Percentiles rank a stretch among this genome's conserved stretches.
Conservation (phyloP, 257 asterid species). For the Fraxinus anomala region DNA sequence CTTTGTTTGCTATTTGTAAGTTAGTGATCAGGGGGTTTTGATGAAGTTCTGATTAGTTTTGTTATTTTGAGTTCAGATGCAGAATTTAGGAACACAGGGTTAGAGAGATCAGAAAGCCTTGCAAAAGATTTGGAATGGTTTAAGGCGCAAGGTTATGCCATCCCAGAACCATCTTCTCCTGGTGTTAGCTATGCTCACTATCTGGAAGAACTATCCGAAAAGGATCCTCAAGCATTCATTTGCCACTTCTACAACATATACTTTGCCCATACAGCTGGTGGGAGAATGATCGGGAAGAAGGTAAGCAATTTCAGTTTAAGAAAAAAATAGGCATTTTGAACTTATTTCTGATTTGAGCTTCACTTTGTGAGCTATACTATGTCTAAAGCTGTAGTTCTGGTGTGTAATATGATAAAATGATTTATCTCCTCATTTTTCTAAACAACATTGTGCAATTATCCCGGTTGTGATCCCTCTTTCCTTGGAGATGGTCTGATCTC, state of each 20-base stretch:
- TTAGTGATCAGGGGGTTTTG: not conserved
- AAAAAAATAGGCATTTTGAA: not conserved
- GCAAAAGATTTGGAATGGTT: slow-evolving; percentile 91
- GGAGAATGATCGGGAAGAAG: slow-evolving; percentile 97
- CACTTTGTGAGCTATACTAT: not conserved
- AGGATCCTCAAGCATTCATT: slow-evolving; percentile 82
- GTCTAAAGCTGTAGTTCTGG: not conserved
- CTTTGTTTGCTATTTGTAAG: not conserved
- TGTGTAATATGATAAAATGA: not conserved
- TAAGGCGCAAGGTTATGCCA: slow-evolving; percentile 65
- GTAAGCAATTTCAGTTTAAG: slow-evolving; percentile 33
- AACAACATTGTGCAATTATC: not conserved
- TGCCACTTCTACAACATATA: slow-evolving; percentile 95
- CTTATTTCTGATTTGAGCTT: not conserved
- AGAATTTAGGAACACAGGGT: slow-evolving; percentile 85
- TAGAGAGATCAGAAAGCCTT: slow-evolving; percentile 76
- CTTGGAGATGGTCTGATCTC: too few relatives aligned
- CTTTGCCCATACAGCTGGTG: slow-evolving; percentile 98
- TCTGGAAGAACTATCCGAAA: slow-evolving; percentile 70
- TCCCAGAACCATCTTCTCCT: slow-evolving; percentile 84
- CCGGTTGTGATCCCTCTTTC: too few relatives aligned
- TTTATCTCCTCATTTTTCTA: not conserved
- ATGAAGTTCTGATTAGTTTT: not conserved
- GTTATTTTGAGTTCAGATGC: slow-evolving; percentile 54
- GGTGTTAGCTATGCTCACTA: slow-evolving; percentile 62